Base-by-base conservation (phyloP, 495 filamentous ascomycete species). In the Geopyxis carbonaria region DNA sequence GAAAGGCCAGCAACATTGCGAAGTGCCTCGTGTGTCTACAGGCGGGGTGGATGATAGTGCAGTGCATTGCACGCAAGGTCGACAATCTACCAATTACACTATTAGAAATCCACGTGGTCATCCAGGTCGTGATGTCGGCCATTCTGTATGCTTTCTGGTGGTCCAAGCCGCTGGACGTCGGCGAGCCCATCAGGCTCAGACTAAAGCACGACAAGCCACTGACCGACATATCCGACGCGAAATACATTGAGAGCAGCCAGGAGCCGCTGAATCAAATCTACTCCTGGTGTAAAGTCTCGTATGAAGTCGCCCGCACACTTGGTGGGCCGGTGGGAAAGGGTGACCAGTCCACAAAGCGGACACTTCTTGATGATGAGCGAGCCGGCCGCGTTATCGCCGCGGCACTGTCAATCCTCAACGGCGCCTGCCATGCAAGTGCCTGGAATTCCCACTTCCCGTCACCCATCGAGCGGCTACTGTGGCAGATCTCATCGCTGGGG, bases 91-190 rank as follows among this genome's bases (percentile, higher is more conserved):
- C 50, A 1, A 37, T 54, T n/a, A 54, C 42, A 3, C 36, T 56
- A 2, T 13, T 53, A 5, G 55, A 58, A 34, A 35, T 56, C 22
- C 49, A 58, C 27, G 49, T 51, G 4, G 18, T 45, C 25, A 47
- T 46, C 13, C 53, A 57, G 22, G 30, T 53, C 8, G 14, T 45
- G 2, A 53, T 45, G 34, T 40, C 42, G n/a, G 14, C 48, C 7
- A 8, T 48, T 4, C 32, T 53, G 1, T 57, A 56, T 35, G n/a
- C 20, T 3, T 21, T 48, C 31, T 56, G 52, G 52, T 47, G 44
- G 44, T 27, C 50, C 19, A 56, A 56, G 22, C 52, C 55, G 7
- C 10, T 37, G 2, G n/a, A 42, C 16, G 31, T 43, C 11, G 16
- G 41, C n/a, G 45, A 46, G 25, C 52, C 52, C 2, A 53, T 43